A percentile compares a stretch with the other conserved stretches of the same genome.
Evolutionary conservation across 2,329 filamentous ascomycete species (phyloP).

Genomic region (Lasiodiplodia gonubiensis): DNA sequence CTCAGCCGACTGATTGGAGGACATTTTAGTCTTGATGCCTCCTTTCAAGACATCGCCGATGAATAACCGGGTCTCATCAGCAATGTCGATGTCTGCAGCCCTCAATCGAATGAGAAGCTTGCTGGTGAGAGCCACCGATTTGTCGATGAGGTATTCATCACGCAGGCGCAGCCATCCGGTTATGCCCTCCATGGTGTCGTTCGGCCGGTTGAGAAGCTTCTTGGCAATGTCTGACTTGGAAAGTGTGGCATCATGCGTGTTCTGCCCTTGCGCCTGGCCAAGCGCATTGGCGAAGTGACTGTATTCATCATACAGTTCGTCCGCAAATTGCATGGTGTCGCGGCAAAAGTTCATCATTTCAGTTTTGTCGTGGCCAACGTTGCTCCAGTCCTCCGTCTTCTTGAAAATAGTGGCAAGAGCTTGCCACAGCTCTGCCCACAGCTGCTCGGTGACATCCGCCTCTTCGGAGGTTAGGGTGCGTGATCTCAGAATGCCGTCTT

Average conservation of each 20-base stretch:
- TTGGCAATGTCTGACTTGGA: slow-evolving; percentile 47
- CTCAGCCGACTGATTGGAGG: slow-evolving; percentile 82
- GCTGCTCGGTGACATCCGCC: slow-evolving; percentile 69
- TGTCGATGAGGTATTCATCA: slow-evolving; percentile 82
- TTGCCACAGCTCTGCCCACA: slow-evolving; percentile 87
- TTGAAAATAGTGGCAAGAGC: slow-evolving; percentile 80
- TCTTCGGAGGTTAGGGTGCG: slow-evolving; percentile 65
- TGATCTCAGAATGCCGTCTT: slow-evolving; percentile 66
- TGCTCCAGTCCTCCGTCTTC: slow-evolving; percentile 83
- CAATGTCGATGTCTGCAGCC: slow-evolving; percentile 75
- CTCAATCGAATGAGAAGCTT: slow-evolving; percentile 85
- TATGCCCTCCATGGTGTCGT: slow-evolving; percentile 69
- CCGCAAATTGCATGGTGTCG: slow-evolving; percentile 92
- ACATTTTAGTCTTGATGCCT: slow-evolving; percentile 77
- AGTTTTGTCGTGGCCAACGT: slow-evolving; percentile 70
- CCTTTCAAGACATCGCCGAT: slow-evolving; percentile 71
- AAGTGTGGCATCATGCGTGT: slow-evolving; percentile 37
- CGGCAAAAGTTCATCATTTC: slow-evolving; percentile 92
- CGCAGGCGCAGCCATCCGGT: slow-evolving; percentile 89
- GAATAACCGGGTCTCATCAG: slow-evolving; percentile 62
- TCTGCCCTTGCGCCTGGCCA: slow-evolving; percentile 48
- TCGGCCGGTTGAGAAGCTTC: slow-evolving; percentile 68
- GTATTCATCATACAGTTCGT: slow-evolving; percentile 83
- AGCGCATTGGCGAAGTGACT: slow-evolving; percentile 79
- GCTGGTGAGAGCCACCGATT: slow-evolving; percentile 79